These are phyloP conservation scores for Eragrostis nindensis DNA, from an alignment of 176 grass and related monocot species.

Conservation along the genomic window DNA sequence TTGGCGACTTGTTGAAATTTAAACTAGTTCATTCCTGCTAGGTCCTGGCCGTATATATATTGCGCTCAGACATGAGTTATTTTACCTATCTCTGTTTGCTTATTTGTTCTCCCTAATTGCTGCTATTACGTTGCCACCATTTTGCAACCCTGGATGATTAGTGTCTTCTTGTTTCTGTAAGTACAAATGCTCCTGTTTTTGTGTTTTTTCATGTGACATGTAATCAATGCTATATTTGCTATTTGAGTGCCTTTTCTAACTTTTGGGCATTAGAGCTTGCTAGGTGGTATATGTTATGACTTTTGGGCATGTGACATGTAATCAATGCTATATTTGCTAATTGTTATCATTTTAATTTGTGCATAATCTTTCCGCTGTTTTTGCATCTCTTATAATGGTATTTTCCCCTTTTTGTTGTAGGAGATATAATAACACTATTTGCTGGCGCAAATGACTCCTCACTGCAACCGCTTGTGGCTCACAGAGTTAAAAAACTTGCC, in stretches of 20 bases:
- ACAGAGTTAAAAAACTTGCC: conserved; percentile 81
- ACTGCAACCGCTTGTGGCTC: conserved; percentile 55
- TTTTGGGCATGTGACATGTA: no score
- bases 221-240: conserved; percentile 1
- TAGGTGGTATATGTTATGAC: conserved; percentile 5
- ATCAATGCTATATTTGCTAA: no score
- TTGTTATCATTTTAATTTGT: no score
- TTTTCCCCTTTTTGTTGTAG: conserved; percentile 52
- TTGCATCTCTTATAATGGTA: conserved; percentile 18
- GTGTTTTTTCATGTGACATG: neutral
- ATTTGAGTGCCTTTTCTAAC: conserved; percentile 21
- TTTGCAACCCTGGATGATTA: conserved; percentile 8
- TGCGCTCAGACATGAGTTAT: neutral
- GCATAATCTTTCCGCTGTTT: no score
- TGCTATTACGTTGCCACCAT: neutral
- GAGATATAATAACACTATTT: conserved; percentile 76
- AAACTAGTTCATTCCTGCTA: neutral
- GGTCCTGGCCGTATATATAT: neutral
- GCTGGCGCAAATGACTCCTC: conserved; percentile 57
- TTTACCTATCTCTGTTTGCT: neutral
- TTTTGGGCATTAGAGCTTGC: conserved; percentile 6
- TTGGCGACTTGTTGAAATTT: neutral
- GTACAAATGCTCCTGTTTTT: neutral
- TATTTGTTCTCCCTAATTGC: neutral
- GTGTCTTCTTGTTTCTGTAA: neutral